Percentiles rank a stretch among this genome's conserved stretches.
Evolutionary conservation across 2,329 filamentous ascomycete genomes (phyloP).

Genomic region (Verticillium alfalfae): DNA sequence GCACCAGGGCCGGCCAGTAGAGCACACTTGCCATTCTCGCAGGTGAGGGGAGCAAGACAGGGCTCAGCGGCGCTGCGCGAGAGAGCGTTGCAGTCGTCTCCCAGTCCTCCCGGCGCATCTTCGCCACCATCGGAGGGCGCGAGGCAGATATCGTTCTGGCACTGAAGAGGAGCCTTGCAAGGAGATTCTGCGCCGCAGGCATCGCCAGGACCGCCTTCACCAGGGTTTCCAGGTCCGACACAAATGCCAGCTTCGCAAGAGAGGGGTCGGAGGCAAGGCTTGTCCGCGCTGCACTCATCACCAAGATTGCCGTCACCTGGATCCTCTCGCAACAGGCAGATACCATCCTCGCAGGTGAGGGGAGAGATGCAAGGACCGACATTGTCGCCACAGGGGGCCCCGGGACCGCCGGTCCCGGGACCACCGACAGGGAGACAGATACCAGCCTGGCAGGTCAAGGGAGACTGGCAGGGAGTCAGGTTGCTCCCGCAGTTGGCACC

Average conservation of each 20-base stretch:
- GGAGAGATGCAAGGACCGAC: background rate
- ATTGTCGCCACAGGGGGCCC: background rate
- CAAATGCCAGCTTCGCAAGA: background rate
- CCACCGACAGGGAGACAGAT: background rate
- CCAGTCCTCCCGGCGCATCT: background rate
- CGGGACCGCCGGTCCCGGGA: background rate
- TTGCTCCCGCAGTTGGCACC: background rate
- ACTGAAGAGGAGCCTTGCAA: background rate
- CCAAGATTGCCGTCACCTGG: background rate
- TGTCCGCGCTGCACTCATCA: background rate
- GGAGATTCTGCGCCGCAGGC: background rate
- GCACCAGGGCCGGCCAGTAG: background rate
- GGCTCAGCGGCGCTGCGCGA: background rate
- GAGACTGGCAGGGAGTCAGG: background rate
- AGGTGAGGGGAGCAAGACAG: background rate
- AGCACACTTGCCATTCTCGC: background rate
- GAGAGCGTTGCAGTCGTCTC: background rate
- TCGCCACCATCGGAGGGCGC: background rate
- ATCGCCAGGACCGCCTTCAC: background rate
- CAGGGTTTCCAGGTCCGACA: background rate
- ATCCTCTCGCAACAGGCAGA: background rate
- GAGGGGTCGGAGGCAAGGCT: background rate
- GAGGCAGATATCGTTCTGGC: background rate
- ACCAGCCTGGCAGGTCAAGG: background rate
- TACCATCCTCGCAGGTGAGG: background rate